A percentile compares a stretch with the other conserved stretches of the same genome.
Evolutionary conservation across 805 yeast species (phyloP).

Genomic region (Barnettozyma vustinii): DNA sequence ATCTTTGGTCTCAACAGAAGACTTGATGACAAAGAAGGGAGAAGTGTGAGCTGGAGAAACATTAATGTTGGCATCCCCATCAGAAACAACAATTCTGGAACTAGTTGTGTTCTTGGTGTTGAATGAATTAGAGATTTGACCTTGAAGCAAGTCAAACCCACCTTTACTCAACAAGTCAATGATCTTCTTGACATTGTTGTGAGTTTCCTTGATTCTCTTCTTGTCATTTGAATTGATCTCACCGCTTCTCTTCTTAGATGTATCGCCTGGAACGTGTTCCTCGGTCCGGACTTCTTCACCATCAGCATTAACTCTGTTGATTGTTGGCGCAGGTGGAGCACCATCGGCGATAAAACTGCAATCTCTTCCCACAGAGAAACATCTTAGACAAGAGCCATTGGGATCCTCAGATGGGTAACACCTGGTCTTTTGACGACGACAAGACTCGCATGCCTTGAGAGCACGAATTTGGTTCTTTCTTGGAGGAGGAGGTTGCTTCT

Average conservation of each 20-base stretch:
- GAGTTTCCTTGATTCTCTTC: conserved; percentile 9
- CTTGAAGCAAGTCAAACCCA: background rate
- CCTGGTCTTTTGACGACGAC: conserved; percentile 54
- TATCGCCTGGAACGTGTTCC: background rate
- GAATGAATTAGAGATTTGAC: conserved; percentile 4
- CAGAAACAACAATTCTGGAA: conserved; percentile 2
- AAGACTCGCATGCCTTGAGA: conserved; percentile 46
- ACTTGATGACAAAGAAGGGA: conserved; percentile 22
- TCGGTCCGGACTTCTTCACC: background rate
- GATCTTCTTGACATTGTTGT: conserved; percentile 8
- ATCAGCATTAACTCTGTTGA: background rate
- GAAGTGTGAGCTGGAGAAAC: conserved; percentile 27
- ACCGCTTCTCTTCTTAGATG: background rate
- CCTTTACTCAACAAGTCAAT: conserved; percentile 1
- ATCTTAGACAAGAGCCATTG: conserved; percentile 47
- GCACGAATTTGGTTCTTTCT: conserved; percentile 30
- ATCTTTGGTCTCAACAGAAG: conserved; percentile 13
- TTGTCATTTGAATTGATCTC: conserved; percentile 1
- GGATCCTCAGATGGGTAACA: conserved; percentile 48
- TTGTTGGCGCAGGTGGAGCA: conserved; percentile 7
- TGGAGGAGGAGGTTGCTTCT: background rate
- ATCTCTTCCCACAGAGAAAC: conserved; percentile 43
- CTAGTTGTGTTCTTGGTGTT: conserved; percentile 9
- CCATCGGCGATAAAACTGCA: conserved; percentile 32
- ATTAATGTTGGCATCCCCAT: conserved; percentile 8